Evolutionary conservation across 306 rosid genomes (phyloP), one percentile per base, ranked within the genome.

Genomic region (Lagenaria siceraria): DNA sequence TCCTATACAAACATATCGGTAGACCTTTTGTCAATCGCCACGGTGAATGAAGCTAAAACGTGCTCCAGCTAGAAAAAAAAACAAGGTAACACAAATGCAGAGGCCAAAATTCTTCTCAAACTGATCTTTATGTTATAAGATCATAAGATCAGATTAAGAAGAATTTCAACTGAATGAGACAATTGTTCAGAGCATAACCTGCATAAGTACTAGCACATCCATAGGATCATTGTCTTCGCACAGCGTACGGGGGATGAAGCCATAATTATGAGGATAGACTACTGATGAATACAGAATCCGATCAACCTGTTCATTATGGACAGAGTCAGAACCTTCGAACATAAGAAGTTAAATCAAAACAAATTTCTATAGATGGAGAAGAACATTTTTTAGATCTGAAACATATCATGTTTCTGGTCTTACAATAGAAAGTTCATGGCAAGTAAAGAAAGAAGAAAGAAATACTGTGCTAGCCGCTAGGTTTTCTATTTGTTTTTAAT

Each of bases 141-240:
- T 42, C 12, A 42, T 42, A 49, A 77, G 10, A 19, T 71, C 52
- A 25, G 62, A 60, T 66, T 38, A 5, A 6, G 17, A 68, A 43
- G 9, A 21, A 38, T 59, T 55, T 64, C 35, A 43, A 42, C 29
- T 14, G 21, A 35, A 74, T 33, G 38, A 59, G 36, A 78, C 21
- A 25, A 17, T 56, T 58, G 71, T 56, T 74, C 24, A 38, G 51
- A 63, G 33, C 2, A 27, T 83, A 75, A 88, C 99, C 97, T 92
- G 99, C 99, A 95, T 95, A 75, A 95, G 97, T 80, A 95, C 84
- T 83, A 95, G 87, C 59, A 90, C 97, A 84, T 95, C 99, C 62
- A 92, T 36, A 12, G 99, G 97, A 83, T 95, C 99, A 65, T 95
- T 95, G 87, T 95, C 99, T 88, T 95, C 99, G 38, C 99, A 95